Percentiles rank a stretch among this genome's conserved stretches.
These are phyloP conservation scores for Bigelowiella natans DNA, from an alignment of 78 protist genomes.

Conservation along the genomic window DNA sequence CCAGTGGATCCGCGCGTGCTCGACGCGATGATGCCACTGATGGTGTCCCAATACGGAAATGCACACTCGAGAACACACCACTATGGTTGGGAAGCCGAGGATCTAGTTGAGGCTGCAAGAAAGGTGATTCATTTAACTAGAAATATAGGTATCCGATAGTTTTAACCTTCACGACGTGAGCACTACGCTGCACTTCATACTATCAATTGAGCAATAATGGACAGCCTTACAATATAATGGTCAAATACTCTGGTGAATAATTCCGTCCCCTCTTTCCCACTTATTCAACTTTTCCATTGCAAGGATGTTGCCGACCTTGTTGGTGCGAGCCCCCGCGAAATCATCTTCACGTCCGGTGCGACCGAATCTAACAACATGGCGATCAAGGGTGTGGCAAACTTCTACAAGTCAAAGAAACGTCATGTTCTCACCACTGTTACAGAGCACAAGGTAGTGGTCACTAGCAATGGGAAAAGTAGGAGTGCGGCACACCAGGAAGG, in stretches of 20 bases:
- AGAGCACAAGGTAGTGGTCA: background rate
- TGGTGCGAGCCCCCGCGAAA: conserved; percentile 78
- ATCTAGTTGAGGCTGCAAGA: conserved; percentile 79
- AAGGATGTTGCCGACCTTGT: conserved; percentile 59
- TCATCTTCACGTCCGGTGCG: conserved; percentile 93
- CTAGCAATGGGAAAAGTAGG: too few relatives aligned
- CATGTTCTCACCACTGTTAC: background rate
- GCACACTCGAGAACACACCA: conserved; percentile 88
- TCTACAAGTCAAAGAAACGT: background rate
- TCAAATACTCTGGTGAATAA: too few relatives aligned
- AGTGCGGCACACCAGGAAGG: too few relatives aligned
- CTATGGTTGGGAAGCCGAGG: conserved; percentile 90
- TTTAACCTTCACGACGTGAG: too few relatives aligned
- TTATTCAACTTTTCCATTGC: too few relatives aligned
- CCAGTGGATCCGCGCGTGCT: conserved; percentile 96
- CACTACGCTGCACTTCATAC: too few relatives aligned
- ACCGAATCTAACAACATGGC: conserved; percentile 96
- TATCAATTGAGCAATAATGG: too few relatives aligned
- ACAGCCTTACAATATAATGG: too few relatives aligned
- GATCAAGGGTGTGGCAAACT: conserved; percentile 50
- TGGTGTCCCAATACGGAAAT: conserved; percentile 78
- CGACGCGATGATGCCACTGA: conserved; percentile 89
- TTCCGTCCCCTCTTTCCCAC: too few relatives aligned
- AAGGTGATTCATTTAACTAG: too few relatives aligned
- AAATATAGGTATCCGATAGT: too few relatives aligned